Evolutionary conservation across 2,329 filamentous ascomycete species (phyloP).

Genomic region (Diaporthe vaccinii): DNA sequence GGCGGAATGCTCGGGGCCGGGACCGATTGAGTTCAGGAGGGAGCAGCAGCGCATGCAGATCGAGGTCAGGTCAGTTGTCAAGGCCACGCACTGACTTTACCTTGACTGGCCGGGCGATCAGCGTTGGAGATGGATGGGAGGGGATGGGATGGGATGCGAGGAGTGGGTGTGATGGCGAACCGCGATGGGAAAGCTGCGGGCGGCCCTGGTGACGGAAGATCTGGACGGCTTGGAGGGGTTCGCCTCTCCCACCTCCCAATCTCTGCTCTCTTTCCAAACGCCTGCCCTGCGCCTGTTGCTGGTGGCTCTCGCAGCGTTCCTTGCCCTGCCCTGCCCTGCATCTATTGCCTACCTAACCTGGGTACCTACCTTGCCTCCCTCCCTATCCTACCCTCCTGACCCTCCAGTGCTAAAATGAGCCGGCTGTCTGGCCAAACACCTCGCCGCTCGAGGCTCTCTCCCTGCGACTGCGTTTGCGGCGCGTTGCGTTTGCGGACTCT

Average conservation of each 20-base stretch:
- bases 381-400: conserved; percentile 3
- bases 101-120: conserved; percentile 16
- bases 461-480: conserved; percentile 15
- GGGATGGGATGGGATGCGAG: background rate
- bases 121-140: conserved; percentile 13
- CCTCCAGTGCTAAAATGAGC: conserved; percentile 14
- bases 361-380: background rate
- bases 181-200: background rate
- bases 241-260: background rate
- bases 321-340: background rate
- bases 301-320: background rate
- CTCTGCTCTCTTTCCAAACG: background rate
- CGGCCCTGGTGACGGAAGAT: conserved; percentile 22
- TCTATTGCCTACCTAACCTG: background rate
- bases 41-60: conserved; percentile 11
- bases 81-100: conserved; percentile 24
- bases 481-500: conserved; percentile 32
- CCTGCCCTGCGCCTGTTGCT: background rate
- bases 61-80: conserved; percentile 13
- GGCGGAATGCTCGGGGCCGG: conserved; percentile 16
- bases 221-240: conserved; percentile 20
- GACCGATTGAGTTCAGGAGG: conserved; percentile 22
- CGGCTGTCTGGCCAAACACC: conserved; percentile 11
- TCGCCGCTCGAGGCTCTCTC: conserved; percentile 5
- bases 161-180: conserved; percentile 7